Evolutionary conservation across 2,329 filamentous ascomycete genomes (phyloP).

Genomic region (Pseudogymnoascus sp.): DNA sequence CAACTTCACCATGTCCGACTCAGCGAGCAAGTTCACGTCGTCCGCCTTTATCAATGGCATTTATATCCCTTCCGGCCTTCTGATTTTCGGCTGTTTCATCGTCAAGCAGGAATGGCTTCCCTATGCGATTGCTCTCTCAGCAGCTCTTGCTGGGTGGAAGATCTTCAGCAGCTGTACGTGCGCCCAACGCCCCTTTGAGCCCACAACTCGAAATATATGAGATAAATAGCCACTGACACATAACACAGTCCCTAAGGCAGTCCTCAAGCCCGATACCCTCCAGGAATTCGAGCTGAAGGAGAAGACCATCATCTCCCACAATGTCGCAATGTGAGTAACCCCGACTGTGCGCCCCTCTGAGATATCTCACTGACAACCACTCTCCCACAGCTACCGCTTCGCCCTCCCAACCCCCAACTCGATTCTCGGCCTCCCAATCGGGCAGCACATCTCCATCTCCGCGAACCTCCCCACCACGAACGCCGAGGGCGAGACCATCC

Average conservation of each 20-base stretch:
- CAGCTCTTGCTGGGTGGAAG: conserved; percentile 62
- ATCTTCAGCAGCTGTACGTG: conserved; percentile 62
- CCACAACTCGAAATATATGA: not conserved
- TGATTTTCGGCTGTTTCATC: conserved; percentile 68
- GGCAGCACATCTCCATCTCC: conserved; percentile 96
- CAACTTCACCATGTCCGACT: conserved; percentile 5
- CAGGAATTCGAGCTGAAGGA: conserved; percentile 89
- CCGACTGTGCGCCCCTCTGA: not conserved
- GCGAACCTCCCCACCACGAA: conserved; percentile 54
- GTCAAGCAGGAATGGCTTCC: conserved; percentile 71
- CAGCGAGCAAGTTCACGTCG: conserved; percentile 28
- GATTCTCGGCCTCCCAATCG: conserved; percentile 93
- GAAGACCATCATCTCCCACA: conserved; percentile 94
- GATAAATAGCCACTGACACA: not conserved
- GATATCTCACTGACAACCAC: conserved; percentile 13
- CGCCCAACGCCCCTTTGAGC: not conserved
- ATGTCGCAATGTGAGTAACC: conserved; percentile 76
- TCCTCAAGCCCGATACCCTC: conserved; percentile 80
- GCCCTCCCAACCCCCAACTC: conserved; percentile 66
- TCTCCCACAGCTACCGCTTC: conserved; percentile 70
- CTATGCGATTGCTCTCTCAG: conserved; percentile 60
- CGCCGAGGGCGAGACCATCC: conserved; percentile 52
- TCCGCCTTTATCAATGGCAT: conserved; percentile 68
- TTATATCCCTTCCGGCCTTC: conserved; percentile 72
- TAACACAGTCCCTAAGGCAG: conserved; percentile 49